These are phyloP conservation scores for Saccharomycopsis microspora DNA, from an alignment of 805 yeast species.

Conservation along the genomic window DNA sequence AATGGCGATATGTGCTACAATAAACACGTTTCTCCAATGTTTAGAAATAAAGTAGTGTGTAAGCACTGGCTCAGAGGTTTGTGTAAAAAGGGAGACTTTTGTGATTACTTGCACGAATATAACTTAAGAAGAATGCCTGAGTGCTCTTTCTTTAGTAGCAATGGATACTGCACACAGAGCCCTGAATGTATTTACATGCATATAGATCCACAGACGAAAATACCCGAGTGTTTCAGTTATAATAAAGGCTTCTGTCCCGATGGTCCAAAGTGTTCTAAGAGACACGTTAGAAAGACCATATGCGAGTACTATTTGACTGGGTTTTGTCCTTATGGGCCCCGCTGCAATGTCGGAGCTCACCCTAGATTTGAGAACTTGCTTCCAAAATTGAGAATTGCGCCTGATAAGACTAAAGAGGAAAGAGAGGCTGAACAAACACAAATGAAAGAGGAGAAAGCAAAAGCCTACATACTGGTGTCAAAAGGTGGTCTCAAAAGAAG, in stretches of 20 bases:
- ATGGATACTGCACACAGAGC: constrained; percentile 79
- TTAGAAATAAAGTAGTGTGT: constrained; percentile 76
- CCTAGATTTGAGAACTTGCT: constrained; percentile 57
- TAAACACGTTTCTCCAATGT: constrained; percentile 64
- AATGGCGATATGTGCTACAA: constrained; percentile 77
- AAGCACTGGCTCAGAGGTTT: constrained; percentile 97
- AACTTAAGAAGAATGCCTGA: constrained; percentile 94
- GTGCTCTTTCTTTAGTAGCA: constrained; percentile 74
- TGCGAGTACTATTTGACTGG: constrained; percentile 83
- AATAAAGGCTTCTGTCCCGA: constrained; percentile 84
- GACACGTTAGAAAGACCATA: constrained; percentile 65
- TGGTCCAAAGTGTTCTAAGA: constrained; percentile 75
- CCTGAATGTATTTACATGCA: constrained; percentile 92
- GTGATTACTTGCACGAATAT: constrained; percentile 94
- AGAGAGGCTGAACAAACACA: neutral
- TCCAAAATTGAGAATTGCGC: constrained; percentile 26
- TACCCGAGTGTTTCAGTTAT: constrained; percentile 82
- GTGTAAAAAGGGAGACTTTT: constrained; percentile 91
- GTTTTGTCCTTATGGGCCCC: constrained; percentile 83
- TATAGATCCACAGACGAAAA: constrained; percentile 76
- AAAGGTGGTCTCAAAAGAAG: neutral
- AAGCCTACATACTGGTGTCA: neutral
- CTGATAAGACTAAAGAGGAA: constrained; percentile 18
- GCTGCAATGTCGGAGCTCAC: constrained; percentile 67
- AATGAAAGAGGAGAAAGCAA: neutral